Conservation (phyloP, 2,329 filamentous ascomycete genomes). For the Cladophialophora psammophila region DNA sequence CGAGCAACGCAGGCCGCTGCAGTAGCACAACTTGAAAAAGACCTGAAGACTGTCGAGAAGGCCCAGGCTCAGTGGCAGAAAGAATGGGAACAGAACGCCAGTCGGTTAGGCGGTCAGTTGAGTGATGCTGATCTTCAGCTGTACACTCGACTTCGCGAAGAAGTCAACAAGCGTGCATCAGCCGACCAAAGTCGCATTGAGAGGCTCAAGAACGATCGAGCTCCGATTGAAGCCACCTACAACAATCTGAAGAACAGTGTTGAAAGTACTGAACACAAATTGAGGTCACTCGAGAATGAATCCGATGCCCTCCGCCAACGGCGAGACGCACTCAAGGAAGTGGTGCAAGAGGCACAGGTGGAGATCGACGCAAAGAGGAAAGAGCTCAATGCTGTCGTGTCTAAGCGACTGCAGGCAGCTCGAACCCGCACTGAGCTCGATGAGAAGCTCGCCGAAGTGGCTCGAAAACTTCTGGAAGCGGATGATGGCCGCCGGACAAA, state of each 20-base stretch:
- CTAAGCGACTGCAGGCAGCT: conserved; percentile 79
- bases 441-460: conserved; percentile 83
- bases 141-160: conserved; percentile 82
- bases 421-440: conserved; percentile 88
- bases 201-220: conserved; percentile 84
- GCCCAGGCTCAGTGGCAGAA: conserved; percentile 86
- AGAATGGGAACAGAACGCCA: conserved; percentile 83
- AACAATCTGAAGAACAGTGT: conserved; percentile 89
- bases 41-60: conserved; percentile 84
- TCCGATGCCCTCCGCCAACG: conserved; percentile 73
- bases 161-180: conserved; percentile 83
- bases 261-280: conserved; percentile 75
- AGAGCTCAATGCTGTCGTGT: conserved; percentile 83
- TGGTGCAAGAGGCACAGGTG: conserved; percentile 71
- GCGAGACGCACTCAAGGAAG: conserved; percentile 67
- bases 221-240: conserved; percentile 89
- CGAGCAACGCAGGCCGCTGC: conserved; percentile 72
- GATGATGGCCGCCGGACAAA: conserved; percentile 86
- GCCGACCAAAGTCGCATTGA: conserved; percentile 83
- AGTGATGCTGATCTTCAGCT: conserved; percentile 87
- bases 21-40: conserved; percentile 78
- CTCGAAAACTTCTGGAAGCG: conserved; percentile 81
- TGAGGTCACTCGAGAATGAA: conserved; percentile 77
- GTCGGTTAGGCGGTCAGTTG: conserved; percentile 84
- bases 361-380: conserved; percentile 91